Conservation (phyloP, 352 stramenopile species). For the Phytophthora tentaculata region DNA sequence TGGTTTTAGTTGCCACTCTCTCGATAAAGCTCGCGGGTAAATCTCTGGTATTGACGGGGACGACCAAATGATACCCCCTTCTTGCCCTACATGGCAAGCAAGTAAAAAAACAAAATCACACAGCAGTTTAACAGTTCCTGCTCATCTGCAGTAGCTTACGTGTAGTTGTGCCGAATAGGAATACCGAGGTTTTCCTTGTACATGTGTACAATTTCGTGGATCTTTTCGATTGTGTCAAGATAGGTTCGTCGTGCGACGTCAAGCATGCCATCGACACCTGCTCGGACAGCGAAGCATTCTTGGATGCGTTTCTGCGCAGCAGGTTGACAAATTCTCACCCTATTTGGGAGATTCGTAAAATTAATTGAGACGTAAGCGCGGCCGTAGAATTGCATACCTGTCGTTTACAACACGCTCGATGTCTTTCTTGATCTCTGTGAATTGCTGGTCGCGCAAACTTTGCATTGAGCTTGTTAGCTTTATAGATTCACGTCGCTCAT, state of each 20-base stretch:
- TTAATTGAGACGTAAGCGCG: not conserved
- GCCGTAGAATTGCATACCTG: constrained; percentile 38
- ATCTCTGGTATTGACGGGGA: constrained; percentile 60
- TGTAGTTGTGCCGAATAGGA: constrained; percentile 79
- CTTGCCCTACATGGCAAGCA: constrained; percentile 38
- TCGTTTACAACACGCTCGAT: constrained; percentile 84
- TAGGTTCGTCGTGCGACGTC: constrained; percentile 84
- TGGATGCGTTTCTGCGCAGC: constrained; percentile 85
- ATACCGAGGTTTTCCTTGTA: constrained; percentile 79
- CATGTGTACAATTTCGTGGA: constrained; percentile 73
- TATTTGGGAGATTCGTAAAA: constrained; percentile 21
- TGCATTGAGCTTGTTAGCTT: constrained; percentile 13
- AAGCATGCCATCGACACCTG: constrained; percentile 87
- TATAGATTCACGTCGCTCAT: constrained; percentile 1
- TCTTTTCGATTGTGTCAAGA: constrained; percentile 84
- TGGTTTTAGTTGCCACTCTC: constrained; percentile 65
- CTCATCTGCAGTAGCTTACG: constrained; percentile 42
- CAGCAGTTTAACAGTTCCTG: not conserved
- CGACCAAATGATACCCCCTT: constrained; percentile 76
- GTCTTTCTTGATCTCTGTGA: constrained; percentile 54
- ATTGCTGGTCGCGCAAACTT: constrained; percentile 65
- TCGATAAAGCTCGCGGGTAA: constrained; percentile 73
- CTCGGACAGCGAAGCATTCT: constrained; percentile 82
- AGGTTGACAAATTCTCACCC: constrained; percentile 70
- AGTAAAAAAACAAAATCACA: not conserved